phyloP scores from a whole-genome alignment of 225 moss, liverwort and hornwort genomes.

The Anthoceros angustus region DNA sequence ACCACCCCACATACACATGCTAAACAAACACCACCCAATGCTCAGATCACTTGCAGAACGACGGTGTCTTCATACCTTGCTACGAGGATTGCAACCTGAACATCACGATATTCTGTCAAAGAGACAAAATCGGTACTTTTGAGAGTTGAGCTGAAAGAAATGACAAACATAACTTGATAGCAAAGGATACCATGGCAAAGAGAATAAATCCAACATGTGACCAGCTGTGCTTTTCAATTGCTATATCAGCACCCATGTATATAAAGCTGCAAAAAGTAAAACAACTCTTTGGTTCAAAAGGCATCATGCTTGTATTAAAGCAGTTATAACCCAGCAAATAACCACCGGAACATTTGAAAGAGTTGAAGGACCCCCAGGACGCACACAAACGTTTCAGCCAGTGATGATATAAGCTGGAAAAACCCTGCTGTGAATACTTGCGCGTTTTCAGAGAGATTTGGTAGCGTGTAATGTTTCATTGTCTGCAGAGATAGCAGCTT shows the following conservation, averaged over 20 bases:
- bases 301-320: not conserved
- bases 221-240: slow-evolving; percentile 96
- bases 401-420: slow-evolving; percentile 89
- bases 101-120: no score
- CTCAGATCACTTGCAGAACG: no score
- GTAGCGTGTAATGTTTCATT: slow-evolving; percentile 97
- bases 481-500: slow-evolving; percentile 24
- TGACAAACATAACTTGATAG: not conserved
- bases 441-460: slow-evolving; percentile 87
- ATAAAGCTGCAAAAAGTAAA: slow-evolving; percentile 52
- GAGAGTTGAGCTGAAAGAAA: not conserved
- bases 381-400: slow-evolving; percentile 97
- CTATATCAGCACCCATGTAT: slow-evolving; percentile 99
- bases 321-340: not conserved
- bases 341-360: not conserved
- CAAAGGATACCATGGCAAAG: slow-evolving; percentile 64
- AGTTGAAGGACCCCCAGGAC: not conserved
- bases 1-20: not conserved
- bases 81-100: no score
- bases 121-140: not conserved
- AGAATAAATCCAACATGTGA: slow-evolving; percentile 97
- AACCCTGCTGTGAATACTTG: slow-evolving; percentile 79
- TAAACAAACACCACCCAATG: no score
- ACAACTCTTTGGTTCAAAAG: not conserved
- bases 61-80: no score